Evolutionary conservation across 2,329 filamentous ascomycete species (phyloP), one percentile per base, ranked within the genome.

Genomic region (Orbilia ellipsospora): DNA sequence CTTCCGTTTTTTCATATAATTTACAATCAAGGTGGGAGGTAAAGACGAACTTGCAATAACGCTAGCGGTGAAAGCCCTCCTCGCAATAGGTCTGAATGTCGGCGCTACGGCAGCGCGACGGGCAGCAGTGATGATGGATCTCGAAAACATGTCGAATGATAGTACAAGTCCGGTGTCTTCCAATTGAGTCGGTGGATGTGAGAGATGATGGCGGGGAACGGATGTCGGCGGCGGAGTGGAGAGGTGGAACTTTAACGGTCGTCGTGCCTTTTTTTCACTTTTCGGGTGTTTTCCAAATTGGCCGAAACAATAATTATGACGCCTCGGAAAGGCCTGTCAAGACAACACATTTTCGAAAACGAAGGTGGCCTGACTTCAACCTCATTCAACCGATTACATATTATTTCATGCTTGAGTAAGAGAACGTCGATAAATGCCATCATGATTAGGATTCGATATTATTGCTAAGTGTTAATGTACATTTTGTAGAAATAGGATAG

Each of bases 301-400:
- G 54, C 55, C 56, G 36, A 54, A 52, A 60, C 65, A 74, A 75
- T 23, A 75, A 64, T 60, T 69, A 75, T 69, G 72, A 69, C 72
- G 72, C 72, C 60, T 65, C 72, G 59, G 64, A 69, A 64, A 44
- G 42, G 52, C 44, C 40, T 23, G 36, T 42, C 28, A 61, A 8
- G 18, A 28, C 72, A 75, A 68, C 72, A 69, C 72, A 75, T 13
- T 68, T 26, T 18, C n/a, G 2, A 15, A 12, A 48, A 13, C 48
- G n/a, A 40, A 31, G 67, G 72, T 75, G 72, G 72, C 72, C 72
- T 75, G 72, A 69, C 64, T 51, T 68, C 45, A 61, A 73, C 60
- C 50, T 73, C 16, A 18, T n/a, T 13, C 23, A 23, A 23, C 23
- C 23, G 2, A 23, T 23, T 23, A 23, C 23, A 44, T 44, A 44